These are phyloP conservation scores for Colletotrichum cereale DNA, from an alignment of 2,329 filamentous ascomycete genomes.

Conservation along the genomic window DNA sequence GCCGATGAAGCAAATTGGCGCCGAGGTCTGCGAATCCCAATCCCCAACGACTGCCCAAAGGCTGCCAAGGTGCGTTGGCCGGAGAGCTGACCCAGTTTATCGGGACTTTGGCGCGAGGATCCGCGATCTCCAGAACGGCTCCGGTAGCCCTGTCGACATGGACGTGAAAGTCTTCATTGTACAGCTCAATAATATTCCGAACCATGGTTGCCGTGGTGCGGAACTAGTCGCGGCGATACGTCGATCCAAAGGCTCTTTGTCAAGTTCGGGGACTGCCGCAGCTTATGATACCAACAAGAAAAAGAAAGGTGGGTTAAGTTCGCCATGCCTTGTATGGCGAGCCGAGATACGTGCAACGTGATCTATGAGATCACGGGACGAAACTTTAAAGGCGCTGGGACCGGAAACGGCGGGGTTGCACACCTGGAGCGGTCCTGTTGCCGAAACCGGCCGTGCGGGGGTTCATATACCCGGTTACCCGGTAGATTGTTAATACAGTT, in stretches of 20 bases:
- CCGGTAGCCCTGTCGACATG: slow-evolving; percentile 28
- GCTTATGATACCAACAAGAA: not conserved
- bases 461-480: not conserved
- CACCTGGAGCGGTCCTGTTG: no score
- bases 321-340: not conserved
- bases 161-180: slow-evolving; percentile 27
- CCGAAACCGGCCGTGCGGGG: not conserved
- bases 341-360: not conserved
- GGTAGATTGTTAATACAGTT: not conserved
- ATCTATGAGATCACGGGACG: slow-evolving; percentile 19
- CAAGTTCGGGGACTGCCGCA: no score
- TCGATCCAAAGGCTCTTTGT: not conserved
- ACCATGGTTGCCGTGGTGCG: slow-evolving; percentile 11
- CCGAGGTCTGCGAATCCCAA: slow-evolving; percentile 35
- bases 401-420: no score
- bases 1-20: slow-evolving; percentile 19
- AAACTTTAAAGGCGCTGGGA: not conserved
- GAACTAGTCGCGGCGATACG: no score
- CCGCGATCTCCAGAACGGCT: slow-evolving; percentile 27
- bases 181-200: slow-evolving; percentile 25
- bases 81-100: slow-evolving; percentile 38
- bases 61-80: slow-evolving; percentile 38
- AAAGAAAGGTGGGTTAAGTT: not conserved
- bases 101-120: slow-evolving; percentile 2
- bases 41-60: slow-evolving; percentile 37